Percentiles rank a stretch among this genome's conserved stretches.
These are phyloP conservation scores for Magnusiomyces fungicola DNA, from an alignment of 1,139 yeast species.

Conservation along the genomic window DNA sequence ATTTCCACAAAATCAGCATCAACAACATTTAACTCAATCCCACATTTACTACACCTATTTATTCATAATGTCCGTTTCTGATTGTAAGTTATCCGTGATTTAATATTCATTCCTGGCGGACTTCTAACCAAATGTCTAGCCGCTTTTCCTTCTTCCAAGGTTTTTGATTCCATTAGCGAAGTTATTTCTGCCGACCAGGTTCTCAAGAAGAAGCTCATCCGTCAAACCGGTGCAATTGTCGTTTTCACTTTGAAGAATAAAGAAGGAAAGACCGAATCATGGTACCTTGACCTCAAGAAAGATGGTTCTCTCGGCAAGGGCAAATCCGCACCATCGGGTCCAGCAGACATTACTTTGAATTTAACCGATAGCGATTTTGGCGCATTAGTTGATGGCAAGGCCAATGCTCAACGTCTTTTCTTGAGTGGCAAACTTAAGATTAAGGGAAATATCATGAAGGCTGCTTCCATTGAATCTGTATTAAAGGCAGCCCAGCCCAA, in stretches of 20 bases:
- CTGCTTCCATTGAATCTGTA: constrained; percentile 66
- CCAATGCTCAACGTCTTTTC: constrained; percentile 78
- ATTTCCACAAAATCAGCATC: too few relatives aligned
- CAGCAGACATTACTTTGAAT: constrained; percentile 60
- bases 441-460: constrained; percentile 87
- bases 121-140: constrained; percentile 13
- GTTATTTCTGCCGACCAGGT: constrained; percentile 27
- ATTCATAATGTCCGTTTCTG: background rate
- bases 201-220: constrained; percentile 31
- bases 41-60: too few relatives aligned
- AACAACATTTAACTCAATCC: too few relatives aligned
- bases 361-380: constrained; percentile 55
- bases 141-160: constrained; percentile 36
- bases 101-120: background rate
- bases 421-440: constrained; percentile 80
- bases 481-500: constrained; percentile 54
- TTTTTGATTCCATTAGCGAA: constrained; percentile 34
- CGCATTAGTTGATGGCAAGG: constrained; percentile 66
- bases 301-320: constrained; percentile 49
- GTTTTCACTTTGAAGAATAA: constrained; percentile 65
- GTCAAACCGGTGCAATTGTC: constrained; percentile 54
- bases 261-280: constrained; percentile 55
- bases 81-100: background rate
- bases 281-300: constrained; percentile 67
- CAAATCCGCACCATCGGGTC: constrained; percentile 36